Percentiles rank a stretch among this genome's conserved stretches.
Conservation (phyloP, 345 rosid species). For the Kandelia obovata region DNA sequence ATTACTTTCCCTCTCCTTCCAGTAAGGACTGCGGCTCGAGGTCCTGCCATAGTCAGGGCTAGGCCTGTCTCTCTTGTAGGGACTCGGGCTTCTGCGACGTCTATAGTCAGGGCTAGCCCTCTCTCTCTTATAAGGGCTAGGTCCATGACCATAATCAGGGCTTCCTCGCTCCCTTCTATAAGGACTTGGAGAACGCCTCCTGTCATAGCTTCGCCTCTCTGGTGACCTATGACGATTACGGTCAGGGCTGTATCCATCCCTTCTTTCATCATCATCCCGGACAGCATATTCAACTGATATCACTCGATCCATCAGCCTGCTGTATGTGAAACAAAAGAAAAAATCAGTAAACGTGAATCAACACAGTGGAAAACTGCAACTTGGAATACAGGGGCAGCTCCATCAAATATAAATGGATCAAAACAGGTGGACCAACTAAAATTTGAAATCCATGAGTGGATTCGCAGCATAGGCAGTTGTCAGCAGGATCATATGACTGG, state of each 20-base stretch:
- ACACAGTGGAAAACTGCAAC: neutral
- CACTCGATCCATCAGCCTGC: constrained; percentile 78
- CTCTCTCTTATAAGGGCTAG: constrained; percentile 51
- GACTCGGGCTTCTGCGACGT: constrained; percentile 44
- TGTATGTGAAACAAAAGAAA: constrained; percentile 22
- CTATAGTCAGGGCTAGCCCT: constrained; percentile 79
- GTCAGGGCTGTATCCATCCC: constrained; percentile 58
- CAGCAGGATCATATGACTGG: no score
- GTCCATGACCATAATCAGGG: constrained; percentile 84
- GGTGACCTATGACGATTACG: constrained; percentile 63
- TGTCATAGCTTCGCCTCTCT: constrained; percentile 51
- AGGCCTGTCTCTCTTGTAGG: constrained; percentile 47
- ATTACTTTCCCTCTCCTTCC: constrained; percentile 36
- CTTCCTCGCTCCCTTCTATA: constrained; percentile 77
- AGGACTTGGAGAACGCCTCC: constrained; percentile 78
- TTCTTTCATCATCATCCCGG: constrained; percentile 73
- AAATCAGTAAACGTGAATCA: neutral
- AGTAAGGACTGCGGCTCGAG: constrained; percentile 39
- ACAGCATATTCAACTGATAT: constrained; percentile 88
- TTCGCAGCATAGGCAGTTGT: no score
- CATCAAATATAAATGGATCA: no score
- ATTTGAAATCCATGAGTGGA: no score
- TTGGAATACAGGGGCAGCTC: neutral
- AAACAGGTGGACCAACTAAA: no score
- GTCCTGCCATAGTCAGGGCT: constrained; percentile 59